A percentile compares a stretch with the other conserved stretches of the same genome.
Evolutionary conservation across 805 yeast species (phyloP).

Genomic region (Yamadazyma scolyti): DNA sequence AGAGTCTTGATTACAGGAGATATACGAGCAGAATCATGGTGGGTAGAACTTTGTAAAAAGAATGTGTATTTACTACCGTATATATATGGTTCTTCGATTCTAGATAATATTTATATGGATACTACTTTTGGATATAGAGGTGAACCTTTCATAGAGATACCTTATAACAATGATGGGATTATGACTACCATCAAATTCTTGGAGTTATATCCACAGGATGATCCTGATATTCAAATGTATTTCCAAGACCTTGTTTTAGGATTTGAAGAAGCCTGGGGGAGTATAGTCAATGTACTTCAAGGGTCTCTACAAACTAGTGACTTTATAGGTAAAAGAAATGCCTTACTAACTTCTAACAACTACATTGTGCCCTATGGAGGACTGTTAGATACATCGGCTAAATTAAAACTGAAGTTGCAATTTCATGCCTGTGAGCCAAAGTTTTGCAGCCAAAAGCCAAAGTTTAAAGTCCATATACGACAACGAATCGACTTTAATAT

Average conservation of each 20-base stretch:
- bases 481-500: conserved; percentile 38
- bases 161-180: conserved; percentile 41
- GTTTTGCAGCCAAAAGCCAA: conserved; percentile 6
- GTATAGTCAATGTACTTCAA: conserved; percentile 16
- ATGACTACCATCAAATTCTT: conserved; percentile 27
- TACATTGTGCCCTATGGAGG: not conserved
- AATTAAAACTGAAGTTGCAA: not conserved
- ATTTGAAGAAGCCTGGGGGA: conserved; percentile 52
- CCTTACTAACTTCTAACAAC: not conserved
- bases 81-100: conserved; percentile 20
- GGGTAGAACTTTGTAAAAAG: conserved; percentile 31
- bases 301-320: conserved; percentile 2
- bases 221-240: conserved; percentile 34
- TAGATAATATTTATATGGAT: conserved; percentile 51
- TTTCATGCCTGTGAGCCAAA: conserved; percentile 4
- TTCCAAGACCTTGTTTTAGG: conserved; percentile 43
- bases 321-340: not conserved
- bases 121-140: conserved; percentile 49
- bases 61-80: conserved; percentile 44
- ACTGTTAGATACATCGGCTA: not conserved
- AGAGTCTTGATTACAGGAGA: conserved; percentile 56
- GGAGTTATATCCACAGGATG: conserved; percentile 39
- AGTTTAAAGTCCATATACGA: conserved; percentile 15
- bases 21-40: conserved; percentile 53
- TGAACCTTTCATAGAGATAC: conserved; percentile 46